Conservation (phyloP, 495 filamentous ascomycete genomes). For the Tetracladium setigerum region DNA sequence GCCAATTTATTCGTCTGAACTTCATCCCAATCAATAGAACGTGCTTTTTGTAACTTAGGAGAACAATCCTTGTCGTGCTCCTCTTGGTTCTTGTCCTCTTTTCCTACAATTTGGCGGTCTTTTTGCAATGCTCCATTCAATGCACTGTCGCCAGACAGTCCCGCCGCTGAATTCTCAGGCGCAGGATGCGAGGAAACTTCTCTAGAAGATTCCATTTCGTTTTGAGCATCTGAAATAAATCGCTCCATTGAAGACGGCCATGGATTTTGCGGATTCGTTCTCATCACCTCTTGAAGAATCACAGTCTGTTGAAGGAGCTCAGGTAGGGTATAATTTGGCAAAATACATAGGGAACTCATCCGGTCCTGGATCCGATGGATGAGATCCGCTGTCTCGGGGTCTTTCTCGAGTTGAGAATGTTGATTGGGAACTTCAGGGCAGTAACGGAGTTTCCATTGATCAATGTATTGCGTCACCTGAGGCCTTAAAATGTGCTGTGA, state of each 20-base stretch:
- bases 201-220: too few species aligned
- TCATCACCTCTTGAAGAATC: conserved; percentile 5
- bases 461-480: conserved; percentile 9
- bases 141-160: too few species aligned
- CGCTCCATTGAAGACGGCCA: not conserved
- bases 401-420: conserved; percentile 2
- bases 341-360: conserved; percentile 1
- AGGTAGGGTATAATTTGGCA: not conserved
- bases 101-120: too few species aligned
- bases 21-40: too few species aligned
- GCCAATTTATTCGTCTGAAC: too few species aligned
- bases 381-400: conserved; percentile 2
- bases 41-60: too few species aligned
- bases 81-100: too few species aligned
- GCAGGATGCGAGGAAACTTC: too few species aligned
- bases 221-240: too few species aligned
- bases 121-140: too few species aligned
- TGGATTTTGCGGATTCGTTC: not conserved
- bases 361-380: conserved; percentile 8
- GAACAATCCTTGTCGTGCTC: too few species aligned
- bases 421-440: not conserved
- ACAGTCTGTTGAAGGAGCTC: conserved; percentile 7
- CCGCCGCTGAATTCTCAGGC: too few species aligned
- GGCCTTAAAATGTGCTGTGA: conserved; percentile 8
- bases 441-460: conserved; percentile 11